Percentiles rank a stretch among this genome's conserved stretches.
Evolutionary conservation across 345 rosid genomes (phyloP).

Genomic region (Eucalyptus viminalis): DNA sequence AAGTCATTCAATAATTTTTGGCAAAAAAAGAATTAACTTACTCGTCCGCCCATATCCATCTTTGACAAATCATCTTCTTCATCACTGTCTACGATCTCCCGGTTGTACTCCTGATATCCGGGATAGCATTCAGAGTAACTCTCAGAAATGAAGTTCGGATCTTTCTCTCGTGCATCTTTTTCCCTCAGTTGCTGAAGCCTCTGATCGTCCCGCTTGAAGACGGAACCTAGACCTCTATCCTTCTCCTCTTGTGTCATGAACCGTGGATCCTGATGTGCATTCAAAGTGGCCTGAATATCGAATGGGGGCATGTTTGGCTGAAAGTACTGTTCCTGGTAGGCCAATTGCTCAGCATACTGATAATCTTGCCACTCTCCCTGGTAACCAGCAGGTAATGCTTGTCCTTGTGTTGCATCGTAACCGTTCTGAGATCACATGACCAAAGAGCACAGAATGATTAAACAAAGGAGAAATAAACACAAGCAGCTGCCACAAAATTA

Average conservation of each 20-base stretch:
- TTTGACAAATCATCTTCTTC: conserved; percentile 91
- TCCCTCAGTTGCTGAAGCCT: conserved; percentile 92
- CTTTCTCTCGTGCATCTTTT: conserved; percentile 87
- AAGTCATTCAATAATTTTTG: not conserved
- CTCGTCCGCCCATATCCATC: conserved; percentile 99
- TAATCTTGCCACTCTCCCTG: conserved; percentile 89
- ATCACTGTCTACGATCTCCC: conserved; percentile 86
- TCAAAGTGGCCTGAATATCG: conserved; percentile 37
- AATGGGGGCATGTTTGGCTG: conserved; percentile 57
- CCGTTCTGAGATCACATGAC: conserved; percentile 44
- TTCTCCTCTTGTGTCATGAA: conserved; percentile 98
- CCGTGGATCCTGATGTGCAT: conserved; percentile 53
- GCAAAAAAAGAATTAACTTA: conserved; percentile 7
- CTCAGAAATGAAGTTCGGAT: conserved; percentile 89
- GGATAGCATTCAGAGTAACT: conserved; percentile 99
- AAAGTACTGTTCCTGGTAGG: conserved; percentile 73
- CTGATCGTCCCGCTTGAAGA: conserved; percentile 94
- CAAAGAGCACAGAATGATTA: not conserved
- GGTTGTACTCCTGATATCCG: conserved; percentile 93
- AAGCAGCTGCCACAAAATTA: not conserved
- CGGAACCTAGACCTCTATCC: conserved; percentile 96
- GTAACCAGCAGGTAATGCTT: conserved; percentile 61
- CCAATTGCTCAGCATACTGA: conserved; percentile 79
- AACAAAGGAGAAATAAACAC: not conserved
- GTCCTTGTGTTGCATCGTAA: conserved; percentile 63